Percentiles rank a stretch among this genome's conserved stretches.
Conservation (phyloP, 1,284 basidiomycete species). For the Fomitopsis palustris region DNA sequence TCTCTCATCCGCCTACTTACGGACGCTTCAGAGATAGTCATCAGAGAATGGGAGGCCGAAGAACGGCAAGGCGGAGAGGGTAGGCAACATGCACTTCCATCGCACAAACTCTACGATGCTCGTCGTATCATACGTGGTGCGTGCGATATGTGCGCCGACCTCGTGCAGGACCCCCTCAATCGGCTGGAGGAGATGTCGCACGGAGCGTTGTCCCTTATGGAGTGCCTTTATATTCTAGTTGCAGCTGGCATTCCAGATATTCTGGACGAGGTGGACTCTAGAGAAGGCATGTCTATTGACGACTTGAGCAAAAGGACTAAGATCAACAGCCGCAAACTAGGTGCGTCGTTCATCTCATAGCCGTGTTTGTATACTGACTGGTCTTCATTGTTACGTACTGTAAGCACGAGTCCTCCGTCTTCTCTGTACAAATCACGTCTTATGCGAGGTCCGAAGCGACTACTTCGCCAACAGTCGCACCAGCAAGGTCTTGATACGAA, state of each 20-base stretch:
- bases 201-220: constrained; percentile 8
- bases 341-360: not conserved
- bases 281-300: constrained; percentile 6
- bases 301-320: constrained; percentile 1
- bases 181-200: constrained; percentile 12
- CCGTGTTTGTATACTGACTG: not conserved
- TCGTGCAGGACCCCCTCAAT: constrained; percentile 12
- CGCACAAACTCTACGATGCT: constrained; percentile 9
- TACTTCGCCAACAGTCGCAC: constrained; percentile 12
- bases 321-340: constrained; percentile 8
- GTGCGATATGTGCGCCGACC: constrained; percentile 8
- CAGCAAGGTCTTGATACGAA: constrained; percentile 3
- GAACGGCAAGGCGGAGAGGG: not conserved
- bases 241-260: constrained; percentile 14
- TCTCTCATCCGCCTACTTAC: constrained; percentile 5
- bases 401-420: constrained; percentile 11
- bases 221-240: constrained; percentile 12
- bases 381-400: not conserved
- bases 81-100: constrained; percentile 2
- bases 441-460: constrained; percentile 5
- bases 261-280: constrained; percentile 8
- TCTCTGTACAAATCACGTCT: constrained; percentile 11
- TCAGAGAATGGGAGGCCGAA: constrained; percentile 7
- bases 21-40: constrained; percentile 8
- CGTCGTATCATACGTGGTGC: constrained; percentile 8